A percentile compares a stretch with the other conserved stretches of the same genome.
These are phyloP conservation scores for Cladorrhinum sp. DNA, from an alignment of 2,329 filamentous ascomycete species.

Conservation along the genomic window DNA sequence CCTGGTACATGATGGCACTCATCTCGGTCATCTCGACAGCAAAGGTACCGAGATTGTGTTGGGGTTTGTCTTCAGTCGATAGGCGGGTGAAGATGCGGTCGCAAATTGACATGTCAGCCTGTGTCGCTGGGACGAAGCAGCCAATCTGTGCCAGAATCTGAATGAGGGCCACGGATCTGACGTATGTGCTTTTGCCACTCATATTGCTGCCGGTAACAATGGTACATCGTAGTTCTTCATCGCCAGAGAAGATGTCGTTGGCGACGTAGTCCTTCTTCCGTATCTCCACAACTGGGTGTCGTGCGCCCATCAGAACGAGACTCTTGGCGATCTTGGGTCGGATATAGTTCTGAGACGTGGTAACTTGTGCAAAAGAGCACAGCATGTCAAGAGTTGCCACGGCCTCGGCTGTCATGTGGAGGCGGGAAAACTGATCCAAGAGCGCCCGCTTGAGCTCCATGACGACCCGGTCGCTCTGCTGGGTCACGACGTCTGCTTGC, in stretches of 20 bases:
- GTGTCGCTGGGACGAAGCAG: slow-evolving; percentile 82
- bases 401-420: slow-evolving; percentile 78
- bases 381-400: slow-evolving; percentile 88
- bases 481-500: slow-evolving; percentile 78
- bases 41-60: slow-evolving; percentile 90
- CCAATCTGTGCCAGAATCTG: slow-evolving; percentile 93
- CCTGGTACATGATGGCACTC: slow-evolving; percentile 82
- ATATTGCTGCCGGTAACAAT: slow-evolving; percentile 97
- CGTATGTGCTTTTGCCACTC: slow-evolving; percentile 97
- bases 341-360: slow-evolving; percentile 57
- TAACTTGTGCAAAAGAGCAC: slow-evolving; percentile 69
- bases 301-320: slow-evolving; percentile 68
- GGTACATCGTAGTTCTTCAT: slow-evolving; percentile 70
- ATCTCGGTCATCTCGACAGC: slow-evolving; percentile 94
- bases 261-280: slow-evolving; percentile 70
- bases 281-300: slow-evolving; percentile 71
- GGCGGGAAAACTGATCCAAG: slow-evolving; percentile 63
- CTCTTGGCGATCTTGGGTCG: slow-evolving; percentile 67
- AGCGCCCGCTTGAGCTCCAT: slow-evolving; percentile 69
- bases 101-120: slow-evolving; percentile 76
- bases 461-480: slow-evolving; percentile 76
- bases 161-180: slow-evolving; percentile 77
- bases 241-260: slow-evolving; percentile 84
- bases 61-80: slow-evolving; percentile 81
- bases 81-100: slow-evolving; percentile 84